phyloP scores from a whole-genome alignment of 495 filamentous ascomycete genomes.

The Aspergillus bridgeri region DNA sequence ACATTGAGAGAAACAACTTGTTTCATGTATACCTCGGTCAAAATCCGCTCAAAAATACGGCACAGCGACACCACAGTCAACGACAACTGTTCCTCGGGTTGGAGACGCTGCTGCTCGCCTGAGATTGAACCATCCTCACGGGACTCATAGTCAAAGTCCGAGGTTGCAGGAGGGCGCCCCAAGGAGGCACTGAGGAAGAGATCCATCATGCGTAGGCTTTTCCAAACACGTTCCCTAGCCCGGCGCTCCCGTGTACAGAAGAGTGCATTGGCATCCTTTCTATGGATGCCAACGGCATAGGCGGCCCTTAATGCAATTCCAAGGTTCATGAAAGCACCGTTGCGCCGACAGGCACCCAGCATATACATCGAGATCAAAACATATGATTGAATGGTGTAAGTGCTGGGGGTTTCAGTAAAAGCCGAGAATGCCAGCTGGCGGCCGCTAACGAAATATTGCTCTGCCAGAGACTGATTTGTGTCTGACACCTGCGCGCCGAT shows the following conservation, averaged over 20 bases:
- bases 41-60: constrained; percentile 61
- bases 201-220: constrained; percentile 58
- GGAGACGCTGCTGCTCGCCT: constrained; percentile 21
- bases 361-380: constrained; percentile 59
- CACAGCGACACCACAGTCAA: constrained; percentile 42
- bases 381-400: constrained; percentile 56
- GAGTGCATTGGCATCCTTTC: constrained; percentile 57
- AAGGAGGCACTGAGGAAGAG: constrained; percentile 58
- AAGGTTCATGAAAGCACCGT: constrained; percentile 54
- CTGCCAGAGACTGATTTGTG: constrained; percentile 38
- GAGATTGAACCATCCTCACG: constrained; percentile 25
- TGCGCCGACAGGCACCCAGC: constrained; percentile 58
- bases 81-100: constrained; percentile 34
- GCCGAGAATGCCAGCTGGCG: constrained; percentile 52
- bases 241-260: constrained; percentile 49
- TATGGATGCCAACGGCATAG: constrained; percentile 57
- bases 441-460: constrained; percentile 54
- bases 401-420: constrained; percentile 53
- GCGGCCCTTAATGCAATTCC: constrained; percentile 56
- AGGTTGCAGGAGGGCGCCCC: constrained; percentile 57
- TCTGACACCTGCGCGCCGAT: constrained; percentile 58
- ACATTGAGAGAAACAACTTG: constrained; percentile 64
- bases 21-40: constrained; percentile 66
- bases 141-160: constrained; percentile 55
- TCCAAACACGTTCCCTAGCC: constrained; percentile 58